Evolutionary conservation across 495 filamentous ascomycete species (phyloP).

Genomic region (Thozetella sp.): DNA sequence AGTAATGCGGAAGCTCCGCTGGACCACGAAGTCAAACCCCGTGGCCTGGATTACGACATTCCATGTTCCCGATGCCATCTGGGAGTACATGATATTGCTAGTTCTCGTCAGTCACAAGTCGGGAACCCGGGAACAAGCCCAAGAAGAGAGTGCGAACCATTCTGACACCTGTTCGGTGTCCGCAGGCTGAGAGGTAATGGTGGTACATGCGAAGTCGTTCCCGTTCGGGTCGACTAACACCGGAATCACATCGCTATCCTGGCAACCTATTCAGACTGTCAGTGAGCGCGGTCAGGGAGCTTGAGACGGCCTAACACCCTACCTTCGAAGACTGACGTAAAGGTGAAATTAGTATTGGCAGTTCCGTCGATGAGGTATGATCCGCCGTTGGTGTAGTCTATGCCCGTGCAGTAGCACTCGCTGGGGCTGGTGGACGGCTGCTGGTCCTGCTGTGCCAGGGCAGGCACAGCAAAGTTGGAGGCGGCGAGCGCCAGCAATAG

Average conservation of each 20-base stretch:
- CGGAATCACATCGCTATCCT: constrained; percentile 21
- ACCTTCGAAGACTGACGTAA: constrained; percentile 24
- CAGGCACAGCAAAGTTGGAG: neutral
- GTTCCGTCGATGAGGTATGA: constrained; percentile 28
- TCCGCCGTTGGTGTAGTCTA: constrained; percentile 31
- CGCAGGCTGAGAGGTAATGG: constrained; percentile 20
- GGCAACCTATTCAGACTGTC: constrained; percentile 17
- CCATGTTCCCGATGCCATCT: constrained; percentile 21
- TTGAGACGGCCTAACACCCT: neutral
- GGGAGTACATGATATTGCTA: constrained; percentile 19
- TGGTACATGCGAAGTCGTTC: constrained; percentile 21
- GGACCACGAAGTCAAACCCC: constrained; percentile 19
- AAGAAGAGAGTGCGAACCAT: constrained; percentile 16
- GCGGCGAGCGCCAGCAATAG: neutral
- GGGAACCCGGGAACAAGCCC: neutral
- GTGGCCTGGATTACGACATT: constrained; percentile 21
- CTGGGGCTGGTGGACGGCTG: neutral
- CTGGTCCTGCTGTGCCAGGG: neutral
- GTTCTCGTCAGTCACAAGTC: neutral
- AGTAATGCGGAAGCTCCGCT: constrained; percentile 22
- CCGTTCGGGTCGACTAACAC: constrained; percentile 29
- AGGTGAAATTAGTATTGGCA: constrained; percentile 22
- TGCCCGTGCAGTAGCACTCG: constrained; percentile 20
- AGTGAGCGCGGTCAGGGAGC: neutral
- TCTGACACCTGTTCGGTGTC: constrained; percentile 19